Evolutionary conservation across 192 early-diverging fungal species (phyloP).

Genomic region (Entrophospora sp.): DNA sequence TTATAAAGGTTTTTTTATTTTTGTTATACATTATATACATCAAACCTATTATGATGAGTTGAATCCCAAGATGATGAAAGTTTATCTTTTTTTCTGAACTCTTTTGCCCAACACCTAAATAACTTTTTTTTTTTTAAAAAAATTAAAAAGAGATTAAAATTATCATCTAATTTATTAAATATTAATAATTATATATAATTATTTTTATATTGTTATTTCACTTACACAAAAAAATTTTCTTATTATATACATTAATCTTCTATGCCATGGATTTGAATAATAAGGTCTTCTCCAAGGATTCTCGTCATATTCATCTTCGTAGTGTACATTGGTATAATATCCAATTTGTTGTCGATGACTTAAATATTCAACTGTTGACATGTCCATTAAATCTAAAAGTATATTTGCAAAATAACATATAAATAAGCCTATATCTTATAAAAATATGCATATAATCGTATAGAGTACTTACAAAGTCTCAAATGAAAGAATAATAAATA

Average conservation of each 20-base stretch:
- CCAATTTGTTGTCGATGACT: slow-evolving; percentile 14
- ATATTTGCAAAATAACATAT: background rate
- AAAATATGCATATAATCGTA: background rate
- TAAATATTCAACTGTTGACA: slow-evolving; percentile 19
- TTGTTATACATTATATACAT: too few relatives aligned
- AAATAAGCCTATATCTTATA: background rate
- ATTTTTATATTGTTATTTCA: background rate
- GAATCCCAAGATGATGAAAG: background rate
- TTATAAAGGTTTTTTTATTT: too few relatives aligned
- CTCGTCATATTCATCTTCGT: slow-evolving; percentile 19
- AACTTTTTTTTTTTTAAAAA: background rate
- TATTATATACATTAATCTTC: slow-evolving; percentile 3
- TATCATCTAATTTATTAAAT: background rate
- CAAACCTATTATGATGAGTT: too few relatives aligned
- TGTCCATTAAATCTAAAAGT: slow-evolving; percentile 11
- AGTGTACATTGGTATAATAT: slow-evolving; percentile 16
- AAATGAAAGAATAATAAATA: slow-evolving; percentile 12
- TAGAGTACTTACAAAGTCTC: slow-evolving; percentile 10
- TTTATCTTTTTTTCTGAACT: background rate
- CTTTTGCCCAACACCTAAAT: background rate
- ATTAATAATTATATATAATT: background rate
- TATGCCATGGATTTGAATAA: slow-evolving; percentile 13
- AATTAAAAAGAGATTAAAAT: background rate
- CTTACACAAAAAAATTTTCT: background rate
- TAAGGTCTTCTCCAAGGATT: slow-evolving; percentile 19